These are phyloP conservation scores for Urostyla sp. DNA, from an alignment of 73 alveolate genomes.

Conservation along the genomic window DNA sequence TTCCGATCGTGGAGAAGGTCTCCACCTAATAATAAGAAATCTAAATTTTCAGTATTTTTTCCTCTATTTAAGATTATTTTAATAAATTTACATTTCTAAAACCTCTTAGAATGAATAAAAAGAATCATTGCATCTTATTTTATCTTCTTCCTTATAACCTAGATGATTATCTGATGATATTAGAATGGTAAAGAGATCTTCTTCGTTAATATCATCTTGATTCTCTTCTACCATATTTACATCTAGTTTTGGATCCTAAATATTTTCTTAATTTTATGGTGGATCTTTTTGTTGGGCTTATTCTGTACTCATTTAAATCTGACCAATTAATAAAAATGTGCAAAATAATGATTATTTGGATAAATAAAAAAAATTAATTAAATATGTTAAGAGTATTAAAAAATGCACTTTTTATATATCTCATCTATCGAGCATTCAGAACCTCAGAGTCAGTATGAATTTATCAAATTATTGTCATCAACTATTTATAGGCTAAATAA, in stretches of 20 bases:
- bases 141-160: constrained; percentile 93
- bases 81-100: constrained; percentile 61
- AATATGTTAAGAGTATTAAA: too few relatives aligned
- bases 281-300: too few relatives aligned
- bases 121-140: constrained; percentile 90
- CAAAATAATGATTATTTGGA: too few relatives aligned
- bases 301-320: too few relatives aligned
- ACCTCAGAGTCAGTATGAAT: too few relatives aligned
- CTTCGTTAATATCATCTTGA: constrained; percentile 15
- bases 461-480: too few relatives aligned
- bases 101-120: constrained; percentile 94
- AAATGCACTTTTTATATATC: too few relatives aligned
- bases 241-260: background rate
- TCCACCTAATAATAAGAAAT: constrained; percentile 95
- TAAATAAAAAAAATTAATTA: too few relatives aligned
- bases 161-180: constrained; percentile 97
- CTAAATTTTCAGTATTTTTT: constrained; percentile 67
- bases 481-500: too few relatives aligned
- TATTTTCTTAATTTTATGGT: background rate
- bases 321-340: too few relatives aligned
- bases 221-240: background rate
- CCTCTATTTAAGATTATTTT: background rate
- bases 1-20: constrained; percentile 96
- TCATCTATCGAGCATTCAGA: too few relatives aligned
- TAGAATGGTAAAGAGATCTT: constrained; percentile 77